Base-by-base conservation (phyloP, 306 rosid genomes). In the Dalbergia cochinchinensis region DNA sequence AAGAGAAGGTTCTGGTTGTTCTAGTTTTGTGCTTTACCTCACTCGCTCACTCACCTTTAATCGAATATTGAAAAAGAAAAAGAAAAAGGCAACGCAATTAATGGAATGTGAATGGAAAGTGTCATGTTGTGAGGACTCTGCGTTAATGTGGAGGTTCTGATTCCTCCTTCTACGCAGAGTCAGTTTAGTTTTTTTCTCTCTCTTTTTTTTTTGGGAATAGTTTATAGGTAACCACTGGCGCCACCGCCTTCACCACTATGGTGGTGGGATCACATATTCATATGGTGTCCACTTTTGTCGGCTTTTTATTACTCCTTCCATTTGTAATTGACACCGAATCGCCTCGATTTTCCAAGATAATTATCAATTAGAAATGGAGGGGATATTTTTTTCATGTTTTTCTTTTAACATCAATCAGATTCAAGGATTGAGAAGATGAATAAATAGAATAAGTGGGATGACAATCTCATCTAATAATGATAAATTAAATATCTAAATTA, bases 1-100 rank as follows among this genome's bases (percentile, higher is more conserved):
- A 77, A 77, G 47, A 77, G 89, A 86, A 87, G 87, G 15, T 65
- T 86, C 88, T 74, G 87, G 90, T 69, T 80, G 3, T 82, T 78
- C 85, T 50, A 19, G 4, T 4, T 50, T 78, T 42, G 78, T 71
- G 73, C 48, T 75, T 64, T 62, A n/a, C 75, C 50, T 58, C 14
- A 47, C 14, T 34, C 72, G 67, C 73, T 41, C 70, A 34, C 31
- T 33, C 67, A 65, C 14, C 42, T 73, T 63, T 42, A 14, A 5
- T 61, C 70, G 62, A 47, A 47, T 12, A 76, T 5, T 67, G 69
- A 31, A 65, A 53, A 11, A 37, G 57, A 33, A 60, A 31, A 41
- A 66, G 51, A 34, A 82, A 63, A 79, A 34, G 42, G 69, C 13
- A 62, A 55, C 84, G 82, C 69, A 74, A 51, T 69, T 78, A 16